These are phyloP conservation scores for Friedmanniomyces simplex DNA, from an alignment of 495 filamentous ascomycete species.

Conservation along the genomic window DNA sequence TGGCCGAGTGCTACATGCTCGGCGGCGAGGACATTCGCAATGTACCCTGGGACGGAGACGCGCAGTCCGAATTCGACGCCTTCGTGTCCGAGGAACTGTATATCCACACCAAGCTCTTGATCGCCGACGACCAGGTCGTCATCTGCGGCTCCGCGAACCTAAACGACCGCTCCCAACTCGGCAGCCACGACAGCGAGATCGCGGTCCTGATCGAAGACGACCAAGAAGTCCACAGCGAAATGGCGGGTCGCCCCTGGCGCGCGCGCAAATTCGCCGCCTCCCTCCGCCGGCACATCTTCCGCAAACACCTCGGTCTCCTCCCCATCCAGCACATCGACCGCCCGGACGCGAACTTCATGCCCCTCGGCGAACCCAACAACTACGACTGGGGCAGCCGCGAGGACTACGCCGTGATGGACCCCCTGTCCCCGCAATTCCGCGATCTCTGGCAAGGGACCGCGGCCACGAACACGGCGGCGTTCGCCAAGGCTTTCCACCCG, in stretches of 20 bases:
- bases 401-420: slow-evolving; percentile 67
- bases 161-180: slow-evolving; percentile 89
- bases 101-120: slow-evolving; percentile 85
- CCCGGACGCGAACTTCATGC: slow-evolving; percentile 63
- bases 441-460: slow-evolving; percentile 66
- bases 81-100: slow-evolving; percentile 93
- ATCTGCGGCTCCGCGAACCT: slow-evolving; percentile 91
- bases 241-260: slow-evolving; percentile 59
- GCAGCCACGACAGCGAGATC: slow-evolving; percentile 73
- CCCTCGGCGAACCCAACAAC: slow-evolving; percentile 55
- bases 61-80: slow-evolving; percentile 66
- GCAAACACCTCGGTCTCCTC: slow-evolving; percentile 83
- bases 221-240: slow-evolving; percentile 53
- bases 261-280: slow-evolving; percentile 80
- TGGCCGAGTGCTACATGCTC: slow-evolving; percentile 78
- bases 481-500: slow-evolving; percentile 73
- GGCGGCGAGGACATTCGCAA: slow-evolving; percentile 61
- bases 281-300: slow-evolving; percentile 74
- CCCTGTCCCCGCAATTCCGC: slow-evolving; percentile 55
- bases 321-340: slow-evolving; percentile 55
- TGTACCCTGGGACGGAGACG: slow-evolving; percentile 66
- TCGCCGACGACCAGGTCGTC: slow-evolving; percentile 81
- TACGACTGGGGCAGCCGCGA: slow-evolving; percentile 75
- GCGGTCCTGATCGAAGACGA: slow-evolving; percentile 74
- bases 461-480: slow-evolving; percentile 71